Evolutionary conservation across 805 yeast genomes (phyloP).

Genomic region (Hyphopichia homilentoma): DNA sequence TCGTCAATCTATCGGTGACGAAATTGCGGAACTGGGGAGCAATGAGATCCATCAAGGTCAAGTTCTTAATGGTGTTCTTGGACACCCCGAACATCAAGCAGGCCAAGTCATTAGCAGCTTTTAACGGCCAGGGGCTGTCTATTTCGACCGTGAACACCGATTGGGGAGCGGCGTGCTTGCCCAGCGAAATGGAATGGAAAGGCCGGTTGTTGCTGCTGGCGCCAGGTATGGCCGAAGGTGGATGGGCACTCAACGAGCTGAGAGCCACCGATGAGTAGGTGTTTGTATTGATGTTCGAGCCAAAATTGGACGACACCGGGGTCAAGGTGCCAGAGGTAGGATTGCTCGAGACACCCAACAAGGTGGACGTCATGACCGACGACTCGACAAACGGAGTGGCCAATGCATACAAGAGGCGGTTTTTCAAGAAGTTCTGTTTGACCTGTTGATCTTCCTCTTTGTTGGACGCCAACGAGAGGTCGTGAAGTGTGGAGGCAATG

Average conservation of each 20-base stretch:
- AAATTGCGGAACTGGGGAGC: conserved; percentile 73
- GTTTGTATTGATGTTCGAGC: conserved; percentile 11
- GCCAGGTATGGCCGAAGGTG: conserved; percentile 4
- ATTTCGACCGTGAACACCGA: conserved; percentile 80
- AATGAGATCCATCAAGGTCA: conserved; percentile 70
- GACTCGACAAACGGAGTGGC: conserved; percentile 63
- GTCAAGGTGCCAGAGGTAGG: conserved; percentile 23
- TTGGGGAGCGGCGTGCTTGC: conserved; percentile 71
- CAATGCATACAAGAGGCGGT: conserved; percentile 54
- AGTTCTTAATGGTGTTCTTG: conserved; percentile 53
- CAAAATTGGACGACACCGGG: conserved; percentile 6
- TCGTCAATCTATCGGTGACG: conserved; percentile 53
- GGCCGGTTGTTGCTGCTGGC: conserved; percentile 31
- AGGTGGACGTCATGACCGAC: conserved; percentile 23
- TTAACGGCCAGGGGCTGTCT: conserved; percentile 72
- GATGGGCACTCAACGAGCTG: conserved; percentile 15
- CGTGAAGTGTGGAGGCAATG: conserved; percentile 54
- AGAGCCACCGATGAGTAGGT: conserved; percentile 18
- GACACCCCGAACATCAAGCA: conserved; percentile 83
- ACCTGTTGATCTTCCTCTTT: conserved; percentile 18
- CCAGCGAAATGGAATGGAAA: conserved; percentile 62
- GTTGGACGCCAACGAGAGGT: conserved; percentile 47
- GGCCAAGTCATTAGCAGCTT: conserved; percentile 86
- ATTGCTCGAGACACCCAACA: conserved; percentile 16
- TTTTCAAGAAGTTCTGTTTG: conserved; percentile 40